A percentile compares a stretch with the other conserved stretches of the same genome.
phyloP scores from a whole-genome alignment of 108 stramenopile species.

The Conticribra guillardii region DNA sequence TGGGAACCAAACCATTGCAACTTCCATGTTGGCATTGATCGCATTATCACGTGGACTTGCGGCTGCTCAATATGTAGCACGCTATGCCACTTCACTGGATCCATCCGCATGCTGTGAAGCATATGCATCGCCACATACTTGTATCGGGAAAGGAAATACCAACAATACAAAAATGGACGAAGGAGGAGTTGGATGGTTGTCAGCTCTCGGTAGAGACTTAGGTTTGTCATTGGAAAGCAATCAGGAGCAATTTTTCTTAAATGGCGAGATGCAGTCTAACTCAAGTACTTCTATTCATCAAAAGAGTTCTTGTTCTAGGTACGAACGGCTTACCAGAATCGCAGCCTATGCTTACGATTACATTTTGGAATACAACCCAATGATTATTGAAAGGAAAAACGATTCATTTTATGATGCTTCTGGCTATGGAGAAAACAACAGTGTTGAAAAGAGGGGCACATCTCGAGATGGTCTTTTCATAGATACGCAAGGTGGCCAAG shows the following conservation, averaged over 20 bases:
- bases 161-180: constrained; percentile 29
- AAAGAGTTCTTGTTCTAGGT: no score
- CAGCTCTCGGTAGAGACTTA: constrained; percentile 45
- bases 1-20: no score
- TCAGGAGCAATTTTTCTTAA: no score
- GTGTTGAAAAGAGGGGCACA: constrained; percentile 11
- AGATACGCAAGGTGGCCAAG: constrained; percentile 24
- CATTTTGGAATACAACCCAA: constrained; percentile 36
- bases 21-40: constrained; percentile 23
- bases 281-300: no score
- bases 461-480: constrained; percentile 18
- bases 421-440: neutral
- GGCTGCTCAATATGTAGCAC: constrained; percentile 28
- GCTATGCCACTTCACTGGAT: constrained; percentile 31
- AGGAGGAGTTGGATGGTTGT: constrained; percentile 47
- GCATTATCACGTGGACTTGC: constrained; percentile 45
- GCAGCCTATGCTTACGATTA: constrained; percentile 37
- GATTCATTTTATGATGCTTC: constrained; percentile 6
- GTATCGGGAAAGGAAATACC: neutral
- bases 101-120: constrained; percentile 35
- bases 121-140: constrained; percentile 33
- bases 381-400: constrained; percentile 6
- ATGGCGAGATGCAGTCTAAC: no score
- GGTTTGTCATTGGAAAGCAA: constrained; percentile 36
- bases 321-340: constrained; percentile 24